Base-by-base conservation (phyloP, 1,139 yeast genomes). In the Kodamaea sp. region DNA sequence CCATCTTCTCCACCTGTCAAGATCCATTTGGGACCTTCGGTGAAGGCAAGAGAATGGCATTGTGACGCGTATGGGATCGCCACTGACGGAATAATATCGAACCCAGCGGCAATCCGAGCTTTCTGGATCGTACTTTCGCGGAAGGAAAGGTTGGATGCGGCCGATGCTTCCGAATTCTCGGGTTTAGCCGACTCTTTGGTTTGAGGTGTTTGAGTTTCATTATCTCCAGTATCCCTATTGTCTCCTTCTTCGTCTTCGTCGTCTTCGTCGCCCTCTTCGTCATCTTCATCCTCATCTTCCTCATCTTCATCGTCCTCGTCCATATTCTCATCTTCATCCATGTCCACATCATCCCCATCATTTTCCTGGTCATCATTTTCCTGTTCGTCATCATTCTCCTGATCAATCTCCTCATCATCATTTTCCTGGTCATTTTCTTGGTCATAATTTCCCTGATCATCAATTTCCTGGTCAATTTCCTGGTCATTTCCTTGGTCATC, bases 1-100 rank as follows among this genome's bases (percentile, higher is more conserved):
- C 99, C 99, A 59, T 92, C 99, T 49, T 87, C 94, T 5, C 98
- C 98, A 15, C 99, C 99, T 1, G 96, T 84, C 53, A 90, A 81
- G 39, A 92, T 71, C 84, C 90, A 90, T 55, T 83, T 83, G 34
- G 92, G 83, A 7, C 95, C 96, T 54, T 78, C 79, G 1, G 96
- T 78, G 39, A 89, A 70, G 6, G 94, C 84, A 37, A 92, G 55
- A 6, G 94, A 74, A 60, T 89, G 89, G 32, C 95, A 80, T 37
- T 80, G 79, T 0, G 82, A 61, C 2, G 85, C 67, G 47, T 81
- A 81, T 1, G 90, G 90, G 7, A 84, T 79, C 5, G 90, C 89
- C 20, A 81, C 87, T 3, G 79, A 70, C 1, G 94, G 92, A 27
- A 70, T 62, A 2, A 84, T 76, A 39, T 79, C 85, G 46, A 78